phyloP scores from a whole-genome alignment of 306 rosid species.

The Sphenostylis stenocarpa region DNA sequence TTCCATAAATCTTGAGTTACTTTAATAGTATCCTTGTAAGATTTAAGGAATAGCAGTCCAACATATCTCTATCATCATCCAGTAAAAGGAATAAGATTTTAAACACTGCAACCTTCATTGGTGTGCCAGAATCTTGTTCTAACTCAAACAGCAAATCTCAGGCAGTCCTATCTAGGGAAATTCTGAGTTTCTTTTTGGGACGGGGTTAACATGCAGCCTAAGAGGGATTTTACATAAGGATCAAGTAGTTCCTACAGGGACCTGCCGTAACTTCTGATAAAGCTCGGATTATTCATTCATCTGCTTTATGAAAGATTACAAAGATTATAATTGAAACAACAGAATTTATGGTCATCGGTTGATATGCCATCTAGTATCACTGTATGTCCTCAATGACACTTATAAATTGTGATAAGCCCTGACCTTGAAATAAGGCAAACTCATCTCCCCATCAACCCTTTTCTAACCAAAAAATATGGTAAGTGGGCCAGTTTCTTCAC shows the following conservation, averaged over 20 bases:
- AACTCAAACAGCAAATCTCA: neutral
- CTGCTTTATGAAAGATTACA: too few relatives aligned
- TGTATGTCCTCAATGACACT: neutral
- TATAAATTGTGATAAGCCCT: neutral
- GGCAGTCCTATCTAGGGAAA: neutral
- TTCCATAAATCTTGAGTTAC: neutral
- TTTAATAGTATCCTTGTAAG: neutral
- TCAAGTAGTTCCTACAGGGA: neutral
- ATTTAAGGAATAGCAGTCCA: neutral
- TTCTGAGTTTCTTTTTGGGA: neutral
- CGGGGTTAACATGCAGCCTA: neutral
- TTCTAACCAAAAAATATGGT: neutral
- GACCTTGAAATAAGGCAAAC: neutral
- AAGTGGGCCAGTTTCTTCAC: neutral
- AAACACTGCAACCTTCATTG: neutral
- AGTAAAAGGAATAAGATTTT: neutral
- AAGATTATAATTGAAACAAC: too few relatives aligned
- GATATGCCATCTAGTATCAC: neutral
- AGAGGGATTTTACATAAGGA: neutral
- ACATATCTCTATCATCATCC: neutral
- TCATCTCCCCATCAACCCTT: neutral
- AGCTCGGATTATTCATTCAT: too few relatives aligned
- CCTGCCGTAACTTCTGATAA: too few relatives aligned
- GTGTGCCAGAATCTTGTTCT: neutral
- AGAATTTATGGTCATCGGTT: too few relatives aligned